Conservation (phyloP, 352 stramenopile genomes). For the Globisporangium irregulare region DNA sequence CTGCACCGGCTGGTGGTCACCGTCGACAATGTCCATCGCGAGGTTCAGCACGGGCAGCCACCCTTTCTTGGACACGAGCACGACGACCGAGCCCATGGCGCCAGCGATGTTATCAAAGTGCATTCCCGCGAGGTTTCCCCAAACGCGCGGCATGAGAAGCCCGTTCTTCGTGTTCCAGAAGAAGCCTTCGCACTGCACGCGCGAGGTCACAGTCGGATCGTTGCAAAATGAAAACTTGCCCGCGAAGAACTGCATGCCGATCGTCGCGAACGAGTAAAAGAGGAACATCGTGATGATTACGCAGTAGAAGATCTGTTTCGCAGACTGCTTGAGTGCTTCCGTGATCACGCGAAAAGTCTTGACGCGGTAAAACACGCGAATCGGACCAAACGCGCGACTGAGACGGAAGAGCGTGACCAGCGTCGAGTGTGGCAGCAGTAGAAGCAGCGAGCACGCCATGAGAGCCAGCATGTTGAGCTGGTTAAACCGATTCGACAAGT, state of each 20-base stretch:
- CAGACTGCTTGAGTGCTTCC: conserved; percentile 70
- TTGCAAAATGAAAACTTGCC: conserved; percentile 82
- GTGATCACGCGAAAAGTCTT: conserved; percentile 86
- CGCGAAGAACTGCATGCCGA: conserved; percentile 84
- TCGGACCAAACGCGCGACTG: conserved; percentile 71
- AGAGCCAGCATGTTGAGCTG: conserved; percentile 84
- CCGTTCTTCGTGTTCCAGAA: conserved; percentile 53
- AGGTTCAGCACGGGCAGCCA: conserved; percentile 83
- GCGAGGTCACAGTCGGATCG: conserved; percentile 49
- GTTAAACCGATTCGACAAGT: conserved; percentile 82
- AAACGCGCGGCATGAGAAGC: conserved; percentile 71
- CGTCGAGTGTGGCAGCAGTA: conserved; percentile 71
- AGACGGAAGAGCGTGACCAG: conserved; percentile 75
- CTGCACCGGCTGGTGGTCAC: conserved; percentile 60
- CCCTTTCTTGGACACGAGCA: conserved; percentile 81
- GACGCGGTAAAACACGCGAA: conserved; percentile 85
- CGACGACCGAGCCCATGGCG: conserved; percentile 76
- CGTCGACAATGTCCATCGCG: conserved; percentile 77
- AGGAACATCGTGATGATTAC: conserved; percentile 75
- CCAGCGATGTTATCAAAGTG: conserved; percentile 84
- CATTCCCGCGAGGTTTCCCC: conserved; percentile 70
- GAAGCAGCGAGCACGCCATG: conserved; percentile 66
- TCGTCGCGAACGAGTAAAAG: conserved; percentile 83
- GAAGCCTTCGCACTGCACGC: conserved; percentile 55
- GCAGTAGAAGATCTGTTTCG: conserved; percentile 78